Base-by-base conservation (phyloP, 495 filamentous ascomycete genomes). In the Aspergillus nanangensis region DNA sequence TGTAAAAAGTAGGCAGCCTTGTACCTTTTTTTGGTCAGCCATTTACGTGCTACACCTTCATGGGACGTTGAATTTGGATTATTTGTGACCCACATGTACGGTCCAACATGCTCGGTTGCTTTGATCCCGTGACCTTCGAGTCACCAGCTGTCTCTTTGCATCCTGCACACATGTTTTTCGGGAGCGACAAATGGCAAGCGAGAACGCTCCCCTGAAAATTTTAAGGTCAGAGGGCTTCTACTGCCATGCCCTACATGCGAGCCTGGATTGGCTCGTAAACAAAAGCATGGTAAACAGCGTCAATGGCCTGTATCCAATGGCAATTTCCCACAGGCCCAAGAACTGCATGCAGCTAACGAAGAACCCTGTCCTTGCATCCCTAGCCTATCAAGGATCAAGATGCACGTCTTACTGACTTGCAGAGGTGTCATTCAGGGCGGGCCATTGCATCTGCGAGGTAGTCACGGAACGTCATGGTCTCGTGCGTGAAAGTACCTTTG, bases 11-110 rank as follows among this genome's bases (percentile, higher is more conserved):
- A 7, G 5, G 5, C 11, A 11, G 25, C n/a, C n/a, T n/a, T n/a
- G n/a, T n/a, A n/a, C n/a, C n/a, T n/a, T n/a, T n/a, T n/a, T n/a
- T n/a, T n/a, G n/a, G n/a, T n/a, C n/a, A n/a, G n/a, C n/a, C n/a
- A n/a, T n/a, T n/a, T n/a, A n/a, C n/a, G n/a, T n/a, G n/a, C 22
- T 11, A 4, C 20, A 10, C 10, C 38, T 41, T 41, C 41, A 47
- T 41, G 47, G 50, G 67, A 74, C 67, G 69, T 72, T 71, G 57
- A 58, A 71, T 62, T 74, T 71, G 65, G 47, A 69, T 70, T 69
- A n/a, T 37, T 36, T 41, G 24, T 44, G 63, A 63, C 67, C 67
- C 69, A 65, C 66, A 60, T 69, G 56, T 58, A 61, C 43, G 56
- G 56, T 65, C 64, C 70, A 66, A 52, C 44, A 55, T 50, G 52